Evolutionary conservation across 1,284 basidiomycete species (phyloP).

Genomic region (Salmacisia buchloeana): DNA sequence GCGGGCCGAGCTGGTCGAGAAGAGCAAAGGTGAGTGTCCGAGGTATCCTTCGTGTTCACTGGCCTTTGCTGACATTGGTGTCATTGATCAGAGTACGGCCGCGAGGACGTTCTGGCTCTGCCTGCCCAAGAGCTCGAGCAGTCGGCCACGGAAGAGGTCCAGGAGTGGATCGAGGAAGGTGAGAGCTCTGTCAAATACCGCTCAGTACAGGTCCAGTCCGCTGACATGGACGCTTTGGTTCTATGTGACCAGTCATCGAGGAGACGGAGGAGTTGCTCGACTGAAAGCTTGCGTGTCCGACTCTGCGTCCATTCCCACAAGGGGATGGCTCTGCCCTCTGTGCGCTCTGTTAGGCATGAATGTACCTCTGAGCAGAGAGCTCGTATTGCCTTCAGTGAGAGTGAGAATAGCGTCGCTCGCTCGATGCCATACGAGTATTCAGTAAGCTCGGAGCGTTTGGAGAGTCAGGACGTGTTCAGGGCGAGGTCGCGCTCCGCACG

Average conservation of each 20-base stretch:
- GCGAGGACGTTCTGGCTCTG: slow-evolving; percentile 16
- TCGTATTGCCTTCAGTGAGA: too few relatives aligned
- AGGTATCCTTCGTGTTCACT: slow-evolving; percentile 4
- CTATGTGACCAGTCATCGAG: slow-evolving; percentile 14
- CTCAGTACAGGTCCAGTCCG: background rate
- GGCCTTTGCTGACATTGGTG: background rate
- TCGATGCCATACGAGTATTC: too few relatives aligned
- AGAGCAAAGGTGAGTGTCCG: slow-evolving; percentile 6
- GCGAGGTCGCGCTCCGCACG: too few relatives aligned
- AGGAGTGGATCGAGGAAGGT: slow-evolving; percentile 50
- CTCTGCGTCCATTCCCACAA: background rate
- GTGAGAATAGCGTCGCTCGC: too few relatives aligned
- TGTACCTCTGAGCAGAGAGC: too few relatives aligned
- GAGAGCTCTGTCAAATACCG: background rate
- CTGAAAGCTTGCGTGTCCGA: background rate
- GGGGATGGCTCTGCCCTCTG: too few relatives aligned
- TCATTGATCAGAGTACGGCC: slow-evolving; percentile 16
- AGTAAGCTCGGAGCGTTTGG: too few relatives aligned
- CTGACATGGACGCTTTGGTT: background rate
- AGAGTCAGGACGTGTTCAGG: too few relatives aligned
- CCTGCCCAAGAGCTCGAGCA: slow-evolving; percentile 35
- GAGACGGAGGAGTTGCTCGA: slow-evolving; percentile 16
- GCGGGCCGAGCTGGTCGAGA: slow-evolving; percentile 33
- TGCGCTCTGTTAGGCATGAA: too few relatives aligned
- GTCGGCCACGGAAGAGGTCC: slow-evolving; percentile 45